These are phyloP conservation scores for Macrolepiota fuliginosa DNA, from an alignment of 768 basidiomycete species.

Conservation along the genomic window DNA sequence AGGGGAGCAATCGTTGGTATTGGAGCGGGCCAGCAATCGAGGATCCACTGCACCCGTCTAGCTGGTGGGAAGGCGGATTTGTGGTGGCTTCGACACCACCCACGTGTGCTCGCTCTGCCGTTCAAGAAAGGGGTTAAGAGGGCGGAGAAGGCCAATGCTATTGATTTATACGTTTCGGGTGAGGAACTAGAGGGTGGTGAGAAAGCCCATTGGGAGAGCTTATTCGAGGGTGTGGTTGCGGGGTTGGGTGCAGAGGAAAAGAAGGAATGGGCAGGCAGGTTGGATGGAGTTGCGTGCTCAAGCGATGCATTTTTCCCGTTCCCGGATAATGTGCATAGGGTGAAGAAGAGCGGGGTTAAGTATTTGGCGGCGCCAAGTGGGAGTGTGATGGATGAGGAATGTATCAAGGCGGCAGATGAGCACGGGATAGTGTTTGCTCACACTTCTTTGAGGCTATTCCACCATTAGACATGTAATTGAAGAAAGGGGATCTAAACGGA, in stretches of 20 bases:
- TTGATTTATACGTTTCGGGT: conserved; percentile 92
- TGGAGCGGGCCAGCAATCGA: conserved; percentile 97
- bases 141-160: conserved; percentile 97
- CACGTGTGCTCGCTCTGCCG: conserved; percentile 85
- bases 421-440: conserved; percentile 89
- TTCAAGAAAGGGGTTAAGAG: conserved; percentile 98
- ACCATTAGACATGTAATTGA: conserved; percentile 50
- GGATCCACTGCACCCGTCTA: conserved; percentile 98
- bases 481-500: not conserved
- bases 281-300: conserved; percentile 88
- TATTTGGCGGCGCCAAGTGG: conserved; percentile 93
- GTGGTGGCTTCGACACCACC: conserved; percentile 99
- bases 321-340: conserved; percentile 95
- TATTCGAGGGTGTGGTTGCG: conserved; percentile 74
- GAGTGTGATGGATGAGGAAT: conserved; percentile 96
- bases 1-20: conserved; percentile 92
- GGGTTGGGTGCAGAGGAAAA: conserved; percentile 69
- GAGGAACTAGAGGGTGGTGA: conserved; percentile 88
- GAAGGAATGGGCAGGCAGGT: conserved; percentile 65
- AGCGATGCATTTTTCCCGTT: conserved; percentile 99
- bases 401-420: conserved; percentile 96
- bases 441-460: conserved; percentile 86
- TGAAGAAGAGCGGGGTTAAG: conserved; percentile 85
- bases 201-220: conserved; percentile 84
- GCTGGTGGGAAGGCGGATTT: conserved; percentile 98